A percentile compares a stretch with the other conserved stretches of the same genome.
phyloP scores from a whole-genome alignment of 2,329 filamentous ascomycete genomes.

The Fusarium pseudonygamai region DNA sequence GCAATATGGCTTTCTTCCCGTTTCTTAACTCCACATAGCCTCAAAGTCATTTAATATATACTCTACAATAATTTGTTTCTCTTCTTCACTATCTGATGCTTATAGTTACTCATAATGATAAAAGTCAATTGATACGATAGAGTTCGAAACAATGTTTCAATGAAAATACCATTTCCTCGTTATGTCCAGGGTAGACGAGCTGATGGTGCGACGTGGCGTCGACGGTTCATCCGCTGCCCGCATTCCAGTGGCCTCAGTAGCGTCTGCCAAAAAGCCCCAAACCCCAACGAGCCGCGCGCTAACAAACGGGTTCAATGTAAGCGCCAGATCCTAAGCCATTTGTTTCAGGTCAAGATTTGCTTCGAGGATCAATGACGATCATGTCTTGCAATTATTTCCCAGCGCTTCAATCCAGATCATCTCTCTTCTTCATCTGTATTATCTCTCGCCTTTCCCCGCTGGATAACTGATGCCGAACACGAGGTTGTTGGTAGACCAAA shows the following conservation, averaged over 20 bases:
- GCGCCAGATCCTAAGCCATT: slow-evolving; percentile 11
- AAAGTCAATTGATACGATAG: too few relatives aligned
- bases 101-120: too few relatives aligned
- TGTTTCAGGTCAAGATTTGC: slow-evolving; percentile 18
- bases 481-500: not conserved
- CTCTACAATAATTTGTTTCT: too few relatives aligned
- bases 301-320: slow-evolving; percentile 4
- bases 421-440: not conserved
- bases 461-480: not conserved
- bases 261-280: not conserved
- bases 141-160: not conserved
- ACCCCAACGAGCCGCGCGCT: slow-evolving; percentile 22
- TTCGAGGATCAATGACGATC: slow-evolving; percentile 11
- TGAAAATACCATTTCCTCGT: not conserved
- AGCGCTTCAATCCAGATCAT: not conserved
- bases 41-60: too few relatives aligned
- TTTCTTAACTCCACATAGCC: too few relatives aligned
- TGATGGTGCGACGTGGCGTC: not conserved
- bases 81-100: too few relatives aligned
- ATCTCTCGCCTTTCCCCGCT: not conserved
- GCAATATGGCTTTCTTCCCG: too few relatives aligned
- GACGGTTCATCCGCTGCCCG: not conserved
- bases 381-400: not conserved
- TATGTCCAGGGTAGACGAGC: slow-evolving; percentile 5
- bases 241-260: not conserved